Evolutionary conservation across 2,329 filamentous ascomycete species (phyloP), one percentile per base, ranked within the genome.

Genomic region (Pyrenophora seminiperda): DNA sequence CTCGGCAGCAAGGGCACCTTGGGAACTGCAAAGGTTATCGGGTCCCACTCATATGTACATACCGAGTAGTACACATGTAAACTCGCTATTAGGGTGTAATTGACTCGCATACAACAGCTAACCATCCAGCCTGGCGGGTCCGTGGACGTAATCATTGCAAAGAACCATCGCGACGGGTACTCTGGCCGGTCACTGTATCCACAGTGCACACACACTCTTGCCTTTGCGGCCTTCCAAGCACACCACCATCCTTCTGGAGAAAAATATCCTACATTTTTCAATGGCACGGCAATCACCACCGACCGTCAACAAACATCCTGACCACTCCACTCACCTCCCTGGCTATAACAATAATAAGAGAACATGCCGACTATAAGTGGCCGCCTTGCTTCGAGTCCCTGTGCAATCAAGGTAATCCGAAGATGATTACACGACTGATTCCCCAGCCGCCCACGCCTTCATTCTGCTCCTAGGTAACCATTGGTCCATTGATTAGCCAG

Each of bases 51-150:
- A n/a, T n/a, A n/a, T n/a, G n/a, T n/a, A n/a, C n/a, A n/a, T n/a
- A n/a, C n/a, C n/a, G n/a, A n/a, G n/a, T n/a, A n/a, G n/a, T n/a
- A n/a, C n/a, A n/a, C n/a, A n/a, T n/a, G 38, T 27, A 27, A 11
- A 9, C 24, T 27, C 20, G 10, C 14, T 30, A 43, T 41, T 15
- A 38, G 22, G n/a, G 38, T 41, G 40, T 41, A 50, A 55, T 53
- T 53, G 39, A 54, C 40, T 55, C 52, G 44, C 50, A 19, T 51
- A 54, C 36, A 24, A 15, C 7, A 36, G n/a, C 48, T 47, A 39
- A 43, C 14, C 15, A 11, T 37, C 54, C 50, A 56, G 30, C 17
- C 50, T 36, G 42, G 36, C 52, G 58, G 59, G 29, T 54, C 38
- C 5, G 31, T 41, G 34, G 38, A 52, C 55, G 40, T 53, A 37